These are phyloP conservation scores for Dothistroma pini DNA, from an alignment of 2,329 filamentous ascomycete genomes.

Conservation along the genomic window DNA sequence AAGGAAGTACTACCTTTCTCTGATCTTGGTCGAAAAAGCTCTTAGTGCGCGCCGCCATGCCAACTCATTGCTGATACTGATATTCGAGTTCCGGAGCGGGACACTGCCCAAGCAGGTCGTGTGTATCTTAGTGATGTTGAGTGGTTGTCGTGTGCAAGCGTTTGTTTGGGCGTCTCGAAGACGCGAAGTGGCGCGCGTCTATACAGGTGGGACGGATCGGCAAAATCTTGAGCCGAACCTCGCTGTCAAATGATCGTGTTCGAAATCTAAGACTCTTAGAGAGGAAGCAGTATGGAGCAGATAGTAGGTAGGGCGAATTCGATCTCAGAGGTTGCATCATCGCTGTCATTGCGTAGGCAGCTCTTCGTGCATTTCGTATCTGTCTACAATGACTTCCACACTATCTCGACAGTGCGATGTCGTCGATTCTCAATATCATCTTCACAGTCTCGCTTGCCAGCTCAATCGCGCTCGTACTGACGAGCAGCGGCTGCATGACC, in stretches of 20 bases:
- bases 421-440: conserved; percentile 74
- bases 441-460: conserved; percentile 97
- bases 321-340: neutral
- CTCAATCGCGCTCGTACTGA: conserved; percentile 97
- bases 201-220: neutral
- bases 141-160: neutral
- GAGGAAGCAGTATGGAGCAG: too few species aligned
- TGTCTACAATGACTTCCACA: neutral
- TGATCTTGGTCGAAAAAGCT: conserved; percentile 51
- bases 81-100: neutral
- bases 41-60: conserved; percentile 42
- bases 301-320: neutral
- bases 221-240: neutral
- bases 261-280: neutral
- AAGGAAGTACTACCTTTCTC: conserved; percentile 37
- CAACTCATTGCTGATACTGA: neutral
- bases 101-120: neutral
- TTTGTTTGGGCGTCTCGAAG: neutral
- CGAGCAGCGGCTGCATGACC: conserved; percentile 89
- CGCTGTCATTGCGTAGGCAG: neutral
- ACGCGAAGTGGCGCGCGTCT: conserved; percentile 3
- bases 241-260: neutral
- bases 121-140: neutral
- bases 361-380: neutral
- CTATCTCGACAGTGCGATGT: conserved; percentile 54